These are phyloP conservation scores for Rhizoctonia solani DNA, from an alignment of 1,284 basidiomycete species.

Conservation along the genomic window DNA sequence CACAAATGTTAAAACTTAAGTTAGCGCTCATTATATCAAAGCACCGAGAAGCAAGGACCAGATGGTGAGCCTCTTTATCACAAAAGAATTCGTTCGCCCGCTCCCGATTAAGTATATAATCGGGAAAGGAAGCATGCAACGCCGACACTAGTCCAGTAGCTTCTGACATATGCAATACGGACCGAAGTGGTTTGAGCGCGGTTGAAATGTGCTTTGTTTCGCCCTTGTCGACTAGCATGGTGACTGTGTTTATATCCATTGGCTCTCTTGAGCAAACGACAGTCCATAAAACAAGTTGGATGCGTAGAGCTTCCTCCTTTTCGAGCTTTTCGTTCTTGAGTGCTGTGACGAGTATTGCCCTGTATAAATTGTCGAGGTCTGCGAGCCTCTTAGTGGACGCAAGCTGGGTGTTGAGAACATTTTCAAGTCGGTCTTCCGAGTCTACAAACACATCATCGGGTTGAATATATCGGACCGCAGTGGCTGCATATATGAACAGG, in stretches of 20 bases:
- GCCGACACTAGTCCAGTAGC: not conserved
- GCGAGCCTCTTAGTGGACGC: not conserved
- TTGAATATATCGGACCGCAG: not conserved
- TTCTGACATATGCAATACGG: conserved; percentile 2
- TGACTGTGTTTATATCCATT: not conserved
- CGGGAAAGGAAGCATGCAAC: conserved; percentile 21
- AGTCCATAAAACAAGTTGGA: conserved; percentile 9
- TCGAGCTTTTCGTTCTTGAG: not conserved
- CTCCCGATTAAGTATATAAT: not conserved
- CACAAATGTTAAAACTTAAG: conserved; percentile 30
- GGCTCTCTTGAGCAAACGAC: conserved; percentile 26
- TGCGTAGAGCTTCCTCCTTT: not conserved
- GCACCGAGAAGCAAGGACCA: not conserved
- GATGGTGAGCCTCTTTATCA: not conserved
- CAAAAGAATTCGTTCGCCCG: not conserved
- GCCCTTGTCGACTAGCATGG: not conserved
- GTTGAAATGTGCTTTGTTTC: not conserved
- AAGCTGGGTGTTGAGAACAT: not conserved
- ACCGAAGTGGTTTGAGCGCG: not conserved
- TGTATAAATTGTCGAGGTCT: conserved; percentile 1
- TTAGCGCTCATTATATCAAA: not conserved
- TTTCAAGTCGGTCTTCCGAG: not conserved
- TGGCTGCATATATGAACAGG: conserved; percentile 25
- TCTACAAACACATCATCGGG: not conserved
- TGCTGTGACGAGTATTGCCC: not conserved